Base-by-base conservation (phyloP, 2,329 filamentous ascomycete genomes). In the Trichoderma sp. region DNA sequence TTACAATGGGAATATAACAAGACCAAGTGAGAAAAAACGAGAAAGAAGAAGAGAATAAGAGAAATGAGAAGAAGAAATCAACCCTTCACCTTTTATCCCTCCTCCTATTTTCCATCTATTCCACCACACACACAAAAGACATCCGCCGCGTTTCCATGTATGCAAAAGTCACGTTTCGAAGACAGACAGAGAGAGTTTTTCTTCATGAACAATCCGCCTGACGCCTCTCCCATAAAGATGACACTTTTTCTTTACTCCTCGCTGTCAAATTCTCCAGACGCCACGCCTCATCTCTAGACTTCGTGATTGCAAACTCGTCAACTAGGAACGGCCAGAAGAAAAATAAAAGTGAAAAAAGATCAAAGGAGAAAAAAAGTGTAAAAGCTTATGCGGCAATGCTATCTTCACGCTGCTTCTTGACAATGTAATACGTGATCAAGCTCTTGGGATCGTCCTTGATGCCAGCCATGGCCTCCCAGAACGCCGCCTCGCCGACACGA, bases 341-440 rank as follows among this genome's bases (percentile, higher is more conserved):
- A 34, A 14, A 47, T 15, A 62, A 36, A 11, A n/a, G 21, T 11
- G 18, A 18, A 58, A 39, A n/a, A 24, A n/a, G 12, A 39, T 36
- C 9, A 15, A 39, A n/a, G 5, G n/a, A 56, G 18, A 43, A 36
- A 6, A 30, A 21, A 36, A 36, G 58, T 12, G 28, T 32, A 68
- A 47, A 18, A 39, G 7, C 39, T 63, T 15, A 69, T 73, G 75
- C 51, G 63, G 71, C 51, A 30, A 73, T 71, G 34, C 73, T 76
- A 71, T 80, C 79, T 81, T 91, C 89, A 67, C 89, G 83, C 81
- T 91, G 89, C 79, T 86, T 85, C 84, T 91, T 91, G 53, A 92
- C 92, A 77, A 94, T 91, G 80, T 94, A 95, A 79, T 95, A 95
- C 11, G 91, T 94, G 76, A 95, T 90, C 73, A 95, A 80, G 75